phyloP scores from a whole-genome alignment of 1,284 basidiomycete genomes.

The Pseudozyma sp. region DNA sequence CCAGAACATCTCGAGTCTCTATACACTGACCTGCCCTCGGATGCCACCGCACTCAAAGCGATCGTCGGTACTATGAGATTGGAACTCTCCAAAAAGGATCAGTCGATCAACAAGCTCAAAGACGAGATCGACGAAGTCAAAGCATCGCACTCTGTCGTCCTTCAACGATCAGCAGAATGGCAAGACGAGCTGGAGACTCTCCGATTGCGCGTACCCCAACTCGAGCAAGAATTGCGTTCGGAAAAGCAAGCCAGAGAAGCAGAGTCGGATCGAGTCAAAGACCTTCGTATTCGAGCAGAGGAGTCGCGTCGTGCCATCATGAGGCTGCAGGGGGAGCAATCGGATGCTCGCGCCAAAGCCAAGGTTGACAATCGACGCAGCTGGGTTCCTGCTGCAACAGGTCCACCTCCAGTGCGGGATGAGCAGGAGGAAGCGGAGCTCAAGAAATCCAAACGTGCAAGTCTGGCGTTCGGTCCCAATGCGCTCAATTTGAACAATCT shows the following conservation, averaged over 20 bases:
- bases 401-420: slow-evolving; percentile 25
- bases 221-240: slow-evolving; percentile 27
- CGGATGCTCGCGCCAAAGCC: slow-evolving; percentile 49
- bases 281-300: slow-evolving; percentile 61
- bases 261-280: slow-evolving; percentile 62
- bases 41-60: slow-evolving; percentile 51
- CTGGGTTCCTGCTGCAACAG: slow-evolving; percentile 42
- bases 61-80: slow-evolving; percentile 53
- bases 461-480: slow-evolving; percentile 58
- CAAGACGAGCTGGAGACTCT: slow-evolving; percentile 59
- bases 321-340: slow-evolving; percentile 60
- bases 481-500: slow-evolving; percentile 36
- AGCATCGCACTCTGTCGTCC: slow-evolving; percentile 50
- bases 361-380: slow-evolving; percentile 52
- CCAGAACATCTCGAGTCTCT: slow-evolving; percentile 50
- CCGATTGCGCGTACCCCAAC: slow-evolving; percentile 27
- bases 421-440: slow-evolving; percentile 55
- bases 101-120: slow-evolving; percentile 35
- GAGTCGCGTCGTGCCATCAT: slow-evolving; percentile 64
- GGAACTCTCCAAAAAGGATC: slow-evolving; percentile 40
- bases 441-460: slow-evolving; percentile 55
- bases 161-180: slow-evolving; percentile 57
- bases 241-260: slow-evolving; percentile 51
- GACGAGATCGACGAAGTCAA: slow-evolving; percentile 52
- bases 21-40: slow-evolving; percentile 43